These are phyloP conservation scores for Acanthamoeba royreba DNA, from an alignment of 208 protist species.

Conservation along the genomic window DNA sequence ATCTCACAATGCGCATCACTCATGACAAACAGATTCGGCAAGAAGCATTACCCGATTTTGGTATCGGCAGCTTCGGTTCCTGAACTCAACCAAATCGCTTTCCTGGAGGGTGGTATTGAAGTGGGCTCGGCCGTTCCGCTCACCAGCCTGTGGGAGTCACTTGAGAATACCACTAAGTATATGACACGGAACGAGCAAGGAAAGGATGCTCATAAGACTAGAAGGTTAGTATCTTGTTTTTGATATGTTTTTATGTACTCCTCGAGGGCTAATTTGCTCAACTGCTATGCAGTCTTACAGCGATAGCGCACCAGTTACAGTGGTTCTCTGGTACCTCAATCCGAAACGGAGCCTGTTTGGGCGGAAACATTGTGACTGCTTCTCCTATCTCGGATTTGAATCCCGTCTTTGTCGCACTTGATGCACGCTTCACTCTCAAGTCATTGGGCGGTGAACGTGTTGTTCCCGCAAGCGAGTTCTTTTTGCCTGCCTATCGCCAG, in stretches of 20 bases:
- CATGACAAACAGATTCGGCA: neutral
- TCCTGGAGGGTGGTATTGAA: neutral
- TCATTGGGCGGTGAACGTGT: neutral
- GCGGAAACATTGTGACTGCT: slow-evolving; percentile 85
- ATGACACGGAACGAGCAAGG: neutral
- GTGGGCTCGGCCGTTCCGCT: slow-evolving; percentile 67
- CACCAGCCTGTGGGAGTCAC: slow-evolving; percentile 44
- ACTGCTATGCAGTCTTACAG: neutral
- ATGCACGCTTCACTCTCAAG: slow-evolving; percentile 32
- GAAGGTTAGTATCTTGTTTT: neutral
- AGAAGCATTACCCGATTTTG: slow-evolving; percentile 53
- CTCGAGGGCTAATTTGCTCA: neutral
- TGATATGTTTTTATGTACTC: neutral
- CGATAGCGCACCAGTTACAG: slow-evolving; percentile 60
- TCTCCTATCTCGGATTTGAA: slow-evolving; percentile 85
- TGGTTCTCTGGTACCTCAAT: slow-evolving; percentile 80
- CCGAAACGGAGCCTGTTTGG: slow-evolving; percentile 83
- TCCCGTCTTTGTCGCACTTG: slow-evolving; percentile 73
- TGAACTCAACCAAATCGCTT: slow-evolving; percentile 60
- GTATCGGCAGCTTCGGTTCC: slow-evolving; percentile 65
- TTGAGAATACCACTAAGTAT: neutral
- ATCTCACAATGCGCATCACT: too few relatives aligned
- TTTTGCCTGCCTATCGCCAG: slow-evolving; percentile 70
- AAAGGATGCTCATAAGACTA: neutral
- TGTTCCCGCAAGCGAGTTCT: slow-evolving; percentile 69